Conservation (phyloP, 179 eudicot genomes). For the Actinidia arguta region DNA sequence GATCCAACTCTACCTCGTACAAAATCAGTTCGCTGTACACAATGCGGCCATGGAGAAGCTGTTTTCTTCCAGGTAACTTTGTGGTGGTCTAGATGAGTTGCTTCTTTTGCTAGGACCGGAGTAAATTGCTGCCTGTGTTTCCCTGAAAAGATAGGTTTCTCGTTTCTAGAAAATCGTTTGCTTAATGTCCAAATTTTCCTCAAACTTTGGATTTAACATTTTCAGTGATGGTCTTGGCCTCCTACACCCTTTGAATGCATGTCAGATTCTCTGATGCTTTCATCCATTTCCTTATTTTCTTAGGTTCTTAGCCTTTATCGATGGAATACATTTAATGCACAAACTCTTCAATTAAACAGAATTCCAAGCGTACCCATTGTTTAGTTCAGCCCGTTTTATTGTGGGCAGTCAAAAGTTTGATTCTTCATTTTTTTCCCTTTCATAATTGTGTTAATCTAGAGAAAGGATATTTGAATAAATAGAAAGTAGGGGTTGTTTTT, state of each 20-base stretch:
- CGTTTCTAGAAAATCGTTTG: neutral
- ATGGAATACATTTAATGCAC: neutral
- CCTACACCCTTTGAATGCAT: neutral
- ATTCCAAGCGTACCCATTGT: neutral
- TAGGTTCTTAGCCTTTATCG: neutral
- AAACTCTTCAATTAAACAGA: neutral
- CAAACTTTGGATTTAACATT: neutral
- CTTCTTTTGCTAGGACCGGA: neutral
- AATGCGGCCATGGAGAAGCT: slow-evolving; percentile 93
- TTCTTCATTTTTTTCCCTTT: neutral
- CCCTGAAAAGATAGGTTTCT: neutral
- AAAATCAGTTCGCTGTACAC: slow-evolving; percentile 80
- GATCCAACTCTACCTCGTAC: slow-evolving; percentile 98
- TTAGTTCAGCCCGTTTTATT: neutral
- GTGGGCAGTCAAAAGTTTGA: neutral
- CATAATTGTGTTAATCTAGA: neutral
- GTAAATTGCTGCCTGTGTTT: slow-evolving; percentile 1
- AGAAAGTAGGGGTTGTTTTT: neutral
- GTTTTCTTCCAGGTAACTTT: slow-evolving; percentile 89
- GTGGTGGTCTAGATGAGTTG: neutral
- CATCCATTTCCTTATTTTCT: neutral
- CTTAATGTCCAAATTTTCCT: neutral
- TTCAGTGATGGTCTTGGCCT: neutral
- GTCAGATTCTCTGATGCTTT: neutral
- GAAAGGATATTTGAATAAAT: neutral